A percentile compares a stretch with the other conserved stretches of the same genome.
Conservation (phyloP, 257 asterid species). For the Scutellaria galericulata region DNA sequence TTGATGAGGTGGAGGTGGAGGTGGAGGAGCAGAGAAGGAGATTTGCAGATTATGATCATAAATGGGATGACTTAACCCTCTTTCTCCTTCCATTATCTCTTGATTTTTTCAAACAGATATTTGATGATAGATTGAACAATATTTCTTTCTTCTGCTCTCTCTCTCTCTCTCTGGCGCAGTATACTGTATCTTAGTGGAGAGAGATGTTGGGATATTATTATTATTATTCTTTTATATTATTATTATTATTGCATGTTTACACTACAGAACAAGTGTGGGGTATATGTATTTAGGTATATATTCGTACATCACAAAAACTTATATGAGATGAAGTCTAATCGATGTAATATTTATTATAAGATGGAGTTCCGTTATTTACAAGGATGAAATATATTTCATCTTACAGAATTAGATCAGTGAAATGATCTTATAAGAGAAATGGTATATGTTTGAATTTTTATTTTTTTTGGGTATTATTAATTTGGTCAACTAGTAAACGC, state of each 20-base stretch:
- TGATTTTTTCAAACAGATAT: slow-evolving; percentile 28
- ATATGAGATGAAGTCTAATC: too few relatives aligned
- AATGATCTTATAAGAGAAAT: too few relatives aligned
- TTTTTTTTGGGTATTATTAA: not conserved
- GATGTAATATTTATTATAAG: too few relatives aligned
- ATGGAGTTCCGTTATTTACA: too few relatives aligned
- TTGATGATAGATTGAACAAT: slow-evolving; percentile 48
- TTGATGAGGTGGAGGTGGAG: slow-evolving; percentile 16
- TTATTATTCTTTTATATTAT: too few relatives aligned
- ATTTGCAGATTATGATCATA: slow-evolving; percentile 55
- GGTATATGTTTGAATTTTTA: too few relatives aligned
- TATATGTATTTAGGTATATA: not conserved
- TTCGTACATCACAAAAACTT: too few relatives aligned
- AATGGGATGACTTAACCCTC: slow-evolving; percentile 52
- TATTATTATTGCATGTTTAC: slow-evolving; percentile 55
- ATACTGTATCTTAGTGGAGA: slow-evolving; percentile 38
- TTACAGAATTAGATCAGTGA: too few relatives aligned
- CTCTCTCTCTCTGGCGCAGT: not conserved
- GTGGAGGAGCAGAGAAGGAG: slow-evolving; percentile 39
- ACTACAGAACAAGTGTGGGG: slow-evolving; percentile 40
- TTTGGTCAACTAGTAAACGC: slow-evolving; percentile 56
- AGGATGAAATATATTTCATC: too few relatives aligned
- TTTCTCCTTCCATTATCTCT: slow-evolving; percentile 63
- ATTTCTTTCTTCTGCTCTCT: slow-evolving; percentile 17
- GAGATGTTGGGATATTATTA: slow-evolving; percentile 19